Percentiles rank a stretch among this genome's conserved stretches.
Conservation (phyloP, 495 filamentous ascomycete species). For the Talaromyces wortmannii region DNA sequence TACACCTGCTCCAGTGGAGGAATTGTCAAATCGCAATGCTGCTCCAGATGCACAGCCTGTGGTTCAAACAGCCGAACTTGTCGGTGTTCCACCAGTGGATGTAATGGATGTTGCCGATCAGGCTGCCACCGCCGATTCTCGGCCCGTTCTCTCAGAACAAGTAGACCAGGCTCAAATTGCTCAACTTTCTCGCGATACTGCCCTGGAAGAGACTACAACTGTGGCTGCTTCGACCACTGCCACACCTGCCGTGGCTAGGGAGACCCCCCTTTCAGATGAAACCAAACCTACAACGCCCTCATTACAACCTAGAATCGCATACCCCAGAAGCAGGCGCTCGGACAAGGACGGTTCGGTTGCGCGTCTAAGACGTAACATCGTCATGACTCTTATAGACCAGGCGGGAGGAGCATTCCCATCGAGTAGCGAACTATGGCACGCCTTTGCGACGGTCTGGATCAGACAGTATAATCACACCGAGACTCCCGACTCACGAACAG, state of each 20-base stretch:
- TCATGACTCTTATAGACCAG: constrained; percentile 61
- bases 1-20: background rate
- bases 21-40: background rate
- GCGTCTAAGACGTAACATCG: constrained; percentile 49
- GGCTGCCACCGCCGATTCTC: too few relatives aligned
- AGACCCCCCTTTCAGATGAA: background rate
- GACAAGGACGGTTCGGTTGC: constrained; percentile 38
- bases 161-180: too few relatives aligned
- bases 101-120: too few relatives aligned
- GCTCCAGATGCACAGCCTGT: background rate
- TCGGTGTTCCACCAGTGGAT: background rate
- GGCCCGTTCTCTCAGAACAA: too few relatives aligned
- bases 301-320: background rate
- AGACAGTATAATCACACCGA: constrained; percentile 34
- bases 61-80: background rate
- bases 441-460: constrained; percentile 57
- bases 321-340: constrained; percentile 2
- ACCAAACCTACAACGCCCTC: background rate
- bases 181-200: too few relatives aligned
- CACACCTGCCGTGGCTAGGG: background rate
- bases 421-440: constrained; percentile 63
- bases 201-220: too few relatives aligned
- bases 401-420: constrained; percentile 70
- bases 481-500: constrained; percentile 44
- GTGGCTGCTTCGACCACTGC: too few relatives aligned